Percentiles rank a stretch among this genome's conserved stretches.
phyloP scores from a whole-genome alignment of 2,329 filamentous ascomycete genomes.

The Anthostomella pinea region DNA sequence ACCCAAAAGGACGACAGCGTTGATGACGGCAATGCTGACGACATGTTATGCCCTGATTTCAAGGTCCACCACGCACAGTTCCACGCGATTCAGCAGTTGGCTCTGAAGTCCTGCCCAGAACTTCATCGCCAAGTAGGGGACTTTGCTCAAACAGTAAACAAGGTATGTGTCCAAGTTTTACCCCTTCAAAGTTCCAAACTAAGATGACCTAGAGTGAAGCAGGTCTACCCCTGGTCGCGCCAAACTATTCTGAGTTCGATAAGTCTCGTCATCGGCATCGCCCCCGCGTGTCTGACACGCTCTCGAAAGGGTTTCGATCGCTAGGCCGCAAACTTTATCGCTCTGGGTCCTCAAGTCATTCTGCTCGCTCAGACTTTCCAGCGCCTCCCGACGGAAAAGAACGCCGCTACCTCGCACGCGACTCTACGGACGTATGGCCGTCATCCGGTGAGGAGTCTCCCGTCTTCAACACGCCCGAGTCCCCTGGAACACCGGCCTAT shows the following conservation, averaged over 20 bases:
- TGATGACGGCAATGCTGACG: conserved; percentile 3
- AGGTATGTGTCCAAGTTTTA: conserved; percentile 4
- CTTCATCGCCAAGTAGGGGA: conserved; percentile 17
- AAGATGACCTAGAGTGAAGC: conserved; percentile 13
- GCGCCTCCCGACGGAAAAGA: conserved; percentile 23
- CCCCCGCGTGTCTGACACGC: conserved; percentile 13
- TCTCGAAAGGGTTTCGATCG: conserved; percentile 22
- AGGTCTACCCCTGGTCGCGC: conserved; percentile 6
- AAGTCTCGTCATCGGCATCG: conserved; percentile 15
- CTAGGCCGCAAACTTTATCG: conserved; percentile 20
- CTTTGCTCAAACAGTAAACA: conserved; percentile 3
- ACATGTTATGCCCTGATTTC: conserved; percentile 7
- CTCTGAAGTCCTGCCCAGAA: conserved; percentile 29
- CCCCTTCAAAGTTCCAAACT: not conserved
- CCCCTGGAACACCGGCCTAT: conserved; percentile 11
- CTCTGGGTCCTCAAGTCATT: conserved; percentile 25
- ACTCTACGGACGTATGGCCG: conserved; percentile 26
- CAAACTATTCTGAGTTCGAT: conserved; percentile 17
- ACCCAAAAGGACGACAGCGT: conserved; percentile 4
- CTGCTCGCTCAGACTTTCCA: conserved; percentile 27
- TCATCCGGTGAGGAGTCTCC: conserved; percentile 29
- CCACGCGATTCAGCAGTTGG: conserved; percentile 10
- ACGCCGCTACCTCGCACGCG: conserved; percentile 27
- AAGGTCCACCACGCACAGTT: conserved; percentile 13
- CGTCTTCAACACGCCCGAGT: conserved; percentile 29